Evolutionary conservation across 352 stramenopile species (phyloP).

Genomic region (Aphanomyces euteiches): DNA sequence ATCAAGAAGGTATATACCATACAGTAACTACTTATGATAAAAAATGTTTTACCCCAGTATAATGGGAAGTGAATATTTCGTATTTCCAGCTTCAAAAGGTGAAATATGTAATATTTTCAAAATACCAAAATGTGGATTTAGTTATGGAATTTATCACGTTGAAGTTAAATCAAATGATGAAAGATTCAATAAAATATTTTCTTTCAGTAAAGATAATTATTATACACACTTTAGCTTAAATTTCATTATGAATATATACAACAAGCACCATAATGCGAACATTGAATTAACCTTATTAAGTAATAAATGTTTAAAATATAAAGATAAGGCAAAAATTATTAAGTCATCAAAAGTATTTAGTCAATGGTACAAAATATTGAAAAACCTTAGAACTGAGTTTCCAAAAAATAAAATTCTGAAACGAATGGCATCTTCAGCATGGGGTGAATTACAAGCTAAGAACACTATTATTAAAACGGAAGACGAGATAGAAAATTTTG

Average conservation of each 20-base stretch:
- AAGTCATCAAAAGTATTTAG: too few relatives aligned
- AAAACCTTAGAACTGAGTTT: too few relatives aligned
- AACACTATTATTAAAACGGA: too few relatives aligned
- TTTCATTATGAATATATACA: slow-evolving; percentile 6
- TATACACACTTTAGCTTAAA: neutral
- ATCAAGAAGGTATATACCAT: too few relatives aligned
- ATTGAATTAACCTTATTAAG: slow-evolving; percentile 4
- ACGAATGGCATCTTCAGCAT: too few relatives aligned
- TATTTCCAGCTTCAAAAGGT: neutral
- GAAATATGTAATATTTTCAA: neutral
- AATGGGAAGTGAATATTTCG: neutral
- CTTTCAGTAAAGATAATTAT: neutral
- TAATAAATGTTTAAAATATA: neutral
- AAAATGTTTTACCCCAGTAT: neutral
- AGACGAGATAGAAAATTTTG: too few relatives aligned
- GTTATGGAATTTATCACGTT: neutral
- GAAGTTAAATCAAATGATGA: neutral
- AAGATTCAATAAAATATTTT: slow-evolving; percentile 1
- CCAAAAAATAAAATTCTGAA: too few relatives aligned
- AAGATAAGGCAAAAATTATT: too few relatives aligned
- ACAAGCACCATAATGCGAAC: neutral
- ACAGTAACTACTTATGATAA: neutral
- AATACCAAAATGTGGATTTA: slow-evolving; percentile 1
- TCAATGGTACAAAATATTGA: too few relatives aligned
- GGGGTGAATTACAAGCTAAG: too few relatives aligned